Percentiles rank a stretch among this genome's conserved stretches.
phyloP scores from a whole-genome alignment of 2,329 filamentous ascomycete species.

The Cyanodermella asteris region DNA sequence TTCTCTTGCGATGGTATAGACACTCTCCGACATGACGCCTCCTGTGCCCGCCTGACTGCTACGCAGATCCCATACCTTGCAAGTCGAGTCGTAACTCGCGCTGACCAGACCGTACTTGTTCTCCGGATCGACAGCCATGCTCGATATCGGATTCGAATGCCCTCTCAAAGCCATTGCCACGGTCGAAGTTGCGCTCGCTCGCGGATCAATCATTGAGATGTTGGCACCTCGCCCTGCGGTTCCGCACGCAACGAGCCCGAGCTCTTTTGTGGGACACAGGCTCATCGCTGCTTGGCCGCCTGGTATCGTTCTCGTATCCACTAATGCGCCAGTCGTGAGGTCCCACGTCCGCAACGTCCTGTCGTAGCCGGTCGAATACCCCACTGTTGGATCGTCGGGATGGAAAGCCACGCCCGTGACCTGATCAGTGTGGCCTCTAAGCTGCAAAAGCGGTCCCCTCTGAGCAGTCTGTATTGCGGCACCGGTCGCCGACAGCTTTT shows the following conservation, averaged over 20 bases:
- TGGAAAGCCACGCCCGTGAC: conserved; percentile 73
- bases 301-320: conserved; percentile 67
- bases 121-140: conserved; percentile 36
- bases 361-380: conserved; percentile 79
- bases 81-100: conserved; percentile 80
- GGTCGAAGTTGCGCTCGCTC: conserved; percentile 52
- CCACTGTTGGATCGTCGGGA: conserved; percentile 62
- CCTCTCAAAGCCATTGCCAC: conserved; percentile 79
- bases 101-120: conserved; percentile 70
- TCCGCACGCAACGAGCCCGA: conserved; percentile 48
- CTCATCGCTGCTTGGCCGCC: no score
- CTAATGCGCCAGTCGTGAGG: conserved; percentile 54
- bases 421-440: conserved; percentile 48
- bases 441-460: conserved; percentile 55
- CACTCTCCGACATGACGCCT: conserved; percentile 45
- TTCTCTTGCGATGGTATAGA: conserved; percentile 58
- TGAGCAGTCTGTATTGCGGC: conserved; percentile 33
- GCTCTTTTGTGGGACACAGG: no score
- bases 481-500: conserved; percentile 44
- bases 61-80: conserved; percentile 81
- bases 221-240: no score
- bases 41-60: conserved; percentile 36
- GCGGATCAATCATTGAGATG: conserved; percentile 82
- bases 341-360: conserved; percentile 83
- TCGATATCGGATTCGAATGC: conserved; percentile 52